Percentiles rank a stretch among this genome's conserved stretches.
These are phyloP conservation scores for Pseudogymnoascus sp. DNA, from an alignment of 2,329 filamentous ascomycete genomes.

Conservation along the genomic window DNA sequence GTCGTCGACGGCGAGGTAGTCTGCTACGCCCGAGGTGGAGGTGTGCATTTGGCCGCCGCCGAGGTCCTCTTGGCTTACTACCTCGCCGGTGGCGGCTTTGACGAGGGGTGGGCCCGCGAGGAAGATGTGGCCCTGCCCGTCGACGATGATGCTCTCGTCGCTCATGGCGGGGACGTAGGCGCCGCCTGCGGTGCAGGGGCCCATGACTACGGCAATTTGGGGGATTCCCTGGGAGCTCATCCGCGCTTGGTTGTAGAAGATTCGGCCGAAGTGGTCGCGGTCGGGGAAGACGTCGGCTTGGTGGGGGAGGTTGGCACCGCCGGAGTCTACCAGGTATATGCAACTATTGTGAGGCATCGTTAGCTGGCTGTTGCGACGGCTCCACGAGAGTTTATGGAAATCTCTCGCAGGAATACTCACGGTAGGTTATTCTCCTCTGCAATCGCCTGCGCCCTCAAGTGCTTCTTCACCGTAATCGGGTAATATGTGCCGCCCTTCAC, in stretches of 20 bases:
- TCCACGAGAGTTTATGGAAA: background rate
- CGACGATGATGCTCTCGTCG: conserved; percentile 94
- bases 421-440: conserved; percentile 76
- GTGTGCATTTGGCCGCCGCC: conserved; percentile 86
- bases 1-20: conserved; percentile 91
- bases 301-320: conserved; percentile 88
- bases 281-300: conserved; percentile 96
- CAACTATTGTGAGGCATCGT: conserved; percentile 42
- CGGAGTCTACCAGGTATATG: conserved; percentile 93
- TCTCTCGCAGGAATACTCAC: conserved; percentile 34
- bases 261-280: conserved; percentile 83
- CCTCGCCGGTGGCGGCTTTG: conserved; percentile 91
- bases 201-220: conserved; percentile 94
- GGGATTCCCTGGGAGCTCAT: conserved; percentile 87
- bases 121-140: conserved; percentile 95
- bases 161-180: conserved; percentile 97
- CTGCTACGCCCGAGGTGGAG: conserved; percentile 84
- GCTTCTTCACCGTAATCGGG: conserved; percentile 96
- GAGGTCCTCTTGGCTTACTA: conserved; percentile 82
- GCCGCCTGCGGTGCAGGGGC: conserved; percentile 89
- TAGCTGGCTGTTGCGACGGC: background rate
- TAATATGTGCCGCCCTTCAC: conserved; percentile 98
- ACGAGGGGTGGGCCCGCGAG: conserved; percentile 89
- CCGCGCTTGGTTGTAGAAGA: conserved; percentile 95
- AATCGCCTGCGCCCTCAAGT: conserved; percentile 83